A percentile compares a stretch with the other conserved stretches of the same genome.
These are phyloP conservation scores for Phaffomyces antillensis DNA, from an alignment of 805 yeast species.

Conservation along the genomic window DNA sequence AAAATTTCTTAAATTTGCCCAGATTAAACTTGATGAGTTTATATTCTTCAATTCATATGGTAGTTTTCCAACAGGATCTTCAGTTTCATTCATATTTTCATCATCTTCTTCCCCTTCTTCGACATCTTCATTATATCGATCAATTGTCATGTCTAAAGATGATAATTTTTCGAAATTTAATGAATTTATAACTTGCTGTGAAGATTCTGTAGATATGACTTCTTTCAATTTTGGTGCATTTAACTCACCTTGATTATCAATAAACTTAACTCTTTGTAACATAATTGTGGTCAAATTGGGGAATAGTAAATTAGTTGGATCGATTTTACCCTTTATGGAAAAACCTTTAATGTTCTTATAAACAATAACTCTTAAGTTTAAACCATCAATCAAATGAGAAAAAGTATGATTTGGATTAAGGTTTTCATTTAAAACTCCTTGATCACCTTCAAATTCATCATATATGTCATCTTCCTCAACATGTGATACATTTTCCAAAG, in stretches of 20 bases:
- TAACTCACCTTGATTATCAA: neutral
- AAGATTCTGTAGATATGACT: neutral
- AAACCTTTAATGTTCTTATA: neutral
- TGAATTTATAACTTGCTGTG: neutral
- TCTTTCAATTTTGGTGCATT: slow-evolving; percentile 1
- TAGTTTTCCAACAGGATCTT: neutral
- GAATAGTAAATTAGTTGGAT: slow-evolving; percentile 1
- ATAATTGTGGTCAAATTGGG: neutral
- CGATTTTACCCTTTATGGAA: neutral
- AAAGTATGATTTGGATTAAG: neutral
- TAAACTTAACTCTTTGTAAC: neutral
- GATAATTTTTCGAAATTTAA: neutral
- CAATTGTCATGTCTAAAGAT: slow-evolving; percentile 5
- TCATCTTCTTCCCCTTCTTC: neutral
- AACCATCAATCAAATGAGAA: slow-evolving; percentile 2
- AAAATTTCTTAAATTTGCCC: slow-evolving; percentile 8
- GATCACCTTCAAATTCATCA: neutral
- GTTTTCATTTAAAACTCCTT: too few species aligned
- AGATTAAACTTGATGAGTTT: neutral
- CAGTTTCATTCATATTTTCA: neutral
- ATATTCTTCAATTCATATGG: neutral
- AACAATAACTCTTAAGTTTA: slow-evolving; percentile 1
- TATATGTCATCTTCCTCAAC: neutral
- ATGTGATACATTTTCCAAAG: neutral
- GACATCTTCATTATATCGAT: neutral